Evolutionary conservation across 768 basidiomycete species (phyloP).

Genomic region (Trametes cubensis): DNA sequence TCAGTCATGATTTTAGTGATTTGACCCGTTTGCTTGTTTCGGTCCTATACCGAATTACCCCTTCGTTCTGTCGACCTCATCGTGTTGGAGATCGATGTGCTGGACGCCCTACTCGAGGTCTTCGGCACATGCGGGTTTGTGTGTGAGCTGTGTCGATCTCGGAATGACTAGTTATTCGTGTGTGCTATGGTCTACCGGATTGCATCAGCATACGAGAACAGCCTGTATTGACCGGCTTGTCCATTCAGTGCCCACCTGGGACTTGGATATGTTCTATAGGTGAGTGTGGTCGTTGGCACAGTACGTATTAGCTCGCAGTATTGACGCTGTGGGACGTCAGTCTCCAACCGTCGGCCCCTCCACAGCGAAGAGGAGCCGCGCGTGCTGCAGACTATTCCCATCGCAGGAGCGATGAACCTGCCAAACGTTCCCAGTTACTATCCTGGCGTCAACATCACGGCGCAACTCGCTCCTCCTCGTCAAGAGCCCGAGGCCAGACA

Average conservation of each 20-base stretch:
- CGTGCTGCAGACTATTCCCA: constrained; percentile 31
- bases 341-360: constrained; percentile 26
- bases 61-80: no score
- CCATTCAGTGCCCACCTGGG: constrained; percentile 33
- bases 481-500: constrained; percentile 17
- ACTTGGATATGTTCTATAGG: constrained; percentile 37
- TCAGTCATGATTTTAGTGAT: no score
- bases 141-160: no score
- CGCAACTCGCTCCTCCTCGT: constrained; percentile 18
- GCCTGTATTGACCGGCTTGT: constrained; percentile 1
- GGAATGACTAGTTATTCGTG: no score
- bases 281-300: neutral
- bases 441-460: constrained; percentile 31
- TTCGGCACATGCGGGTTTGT: no score
- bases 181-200: no score
- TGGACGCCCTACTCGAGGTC: no score
- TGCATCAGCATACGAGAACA: neutral
- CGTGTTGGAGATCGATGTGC: no score
- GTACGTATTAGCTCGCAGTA: no score
- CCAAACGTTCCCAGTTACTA: constrained; percentile 19
- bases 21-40: no score
- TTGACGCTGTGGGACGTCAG: constrained; percentile 11
- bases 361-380: constrained; percentile 28
- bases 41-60: no score
- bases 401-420: constrained; percentile 30